These are phyloP conservation scores for Cercospora berteroae DNA, from an alignment of 2,329 filamentous ascomycete genomes.

Conservation along the genomic window DNA sequence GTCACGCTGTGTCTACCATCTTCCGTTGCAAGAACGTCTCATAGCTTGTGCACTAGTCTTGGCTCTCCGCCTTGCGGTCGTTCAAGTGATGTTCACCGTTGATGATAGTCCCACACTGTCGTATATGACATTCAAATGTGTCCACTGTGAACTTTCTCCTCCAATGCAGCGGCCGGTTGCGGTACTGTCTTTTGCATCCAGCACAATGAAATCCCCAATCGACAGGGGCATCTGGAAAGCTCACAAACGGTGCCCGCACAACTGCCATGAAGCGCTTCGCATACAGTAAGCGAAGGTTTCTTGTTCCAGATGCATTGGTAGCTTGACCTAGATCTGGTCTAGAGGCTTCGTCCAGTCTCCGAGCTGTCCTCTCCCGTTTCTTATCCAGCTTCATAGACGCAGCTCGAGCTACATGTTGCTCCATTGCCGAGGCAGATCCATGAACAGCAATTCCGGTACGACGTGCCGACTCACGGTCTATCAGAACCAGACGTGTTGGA, in stretches of 20 bases:
- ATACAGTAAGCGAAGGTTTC: not conserved
- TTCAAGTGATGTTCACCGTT: not conserved
- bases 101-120: not conserved
- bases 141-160: not conserved
- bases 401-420: not conserved
- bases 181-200: not conserved
- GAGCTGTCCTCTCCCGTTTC: not conserved
- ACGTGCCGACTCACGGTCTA: conserved; percentile 18
- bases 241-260: not conserved
- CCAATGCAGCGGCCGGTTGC: not conserved
- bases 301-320: not conserved
- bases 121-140: not conserved
- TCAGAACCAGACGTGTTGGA: not conserved
- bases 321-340: not conserved
- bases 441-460: conserved; percentile 18
- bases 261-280: not conserved
- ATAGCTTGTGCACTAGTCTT: not conserved
- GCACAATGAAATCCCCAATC: not conserved
- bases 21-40: too few species aligned
- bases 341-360: not conserved
- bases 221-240: not conserved
- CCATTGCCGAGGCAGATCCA: conserved; percentile 20
- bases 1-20: not conserved
- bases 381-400: not conserved
- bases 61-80: not conserved